phyloP scores from a whole-genome alignment of 257 asterid genomes.

The Solanum piurae region DNA sequence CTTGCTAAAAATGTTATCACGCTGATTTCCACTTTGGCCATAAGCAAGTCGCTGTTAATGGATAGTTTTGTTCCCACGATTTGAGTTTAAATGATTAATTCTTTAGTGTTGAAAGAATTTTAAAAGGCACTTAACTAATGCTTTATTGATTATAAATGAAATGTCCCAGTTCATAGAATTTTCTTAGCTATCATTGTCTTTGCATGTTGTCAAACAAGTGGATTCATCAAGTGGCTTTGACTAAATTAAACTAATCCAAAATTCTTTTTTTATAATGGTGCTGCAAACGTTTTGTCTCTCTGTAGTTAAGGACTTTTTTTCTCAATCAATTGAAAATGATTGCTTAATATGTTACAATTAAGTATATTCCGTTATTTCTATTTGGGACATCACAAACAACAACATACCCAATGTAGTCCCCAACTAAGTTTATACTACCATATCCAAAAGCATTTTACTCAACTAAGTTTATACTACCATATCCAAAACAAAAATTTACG shows the following conservation, averaged over 20 bases:
- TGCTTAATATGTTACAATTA: not conserved
- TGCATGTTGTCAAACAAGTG: not conserved
- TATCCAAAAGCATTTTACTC: not conserved
- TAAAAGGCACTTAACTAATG: not conserved
- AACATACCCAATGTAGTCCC: not conserved
- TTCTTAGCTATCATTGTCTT: not conserved
- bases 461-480: not conserved
- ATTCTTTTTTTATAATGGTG: not conserved
- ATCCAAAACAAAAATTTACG: not conserved
- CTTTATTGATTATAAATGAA: not conserved
- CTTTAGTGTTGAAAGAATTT: not conserved
- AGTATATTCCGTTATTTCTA: not conserved
- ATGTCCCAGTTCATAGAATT: not conserved
- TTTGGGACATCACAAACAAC: not conserved
- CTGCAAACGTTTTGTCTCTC: not conserved
- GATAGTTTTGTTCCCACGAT: not conserved
- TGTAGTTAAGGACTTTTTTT: not conserved
- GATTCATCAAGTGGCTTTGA: not conserved
- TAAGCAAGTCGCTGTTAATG: not conserved
- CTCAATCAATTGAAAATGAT: not conserved
- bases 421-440: not conserved
- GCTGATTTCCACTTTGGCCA: not conserved
- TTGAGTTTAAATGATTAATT: not conserved
- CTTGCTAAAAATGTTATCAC: not conserved
- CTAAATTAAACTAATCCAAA: not conserved